Conservation (phyloP, 1,139 yeast genomes). For the Zygosaccharomyces sapae region DNA sequence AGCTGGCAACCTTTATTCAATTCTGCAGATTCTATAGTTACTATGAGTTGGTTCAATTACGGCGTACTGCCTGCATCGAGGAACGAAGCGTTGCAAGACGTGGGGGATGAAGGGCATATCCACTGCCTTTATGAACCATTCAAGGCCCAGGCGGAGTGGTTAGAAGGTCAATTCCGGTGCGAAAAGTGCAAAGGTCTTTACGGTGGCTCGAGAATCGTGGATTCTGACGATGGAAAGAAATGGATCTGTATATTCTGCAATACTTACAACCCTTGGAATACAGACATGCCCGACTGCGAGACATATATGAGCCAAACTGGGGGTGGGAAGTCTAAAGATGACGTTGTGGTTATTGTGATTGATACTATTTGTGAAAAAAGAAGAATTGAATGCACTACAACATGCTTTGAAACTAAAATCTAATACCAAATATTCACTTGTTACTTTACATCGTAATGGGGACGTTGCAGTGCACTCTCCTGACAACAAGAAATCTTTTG, state of each 20-base stretch:
- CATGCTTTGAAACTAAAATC: neutral
- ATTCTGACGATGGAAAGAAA: slow-evolving; percentile 2
- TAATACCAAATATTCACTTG: slow-evolving; percentile 7
- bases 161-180: slow-evolving; percentile 9
- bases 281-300: slow-evolving; percentile 7
- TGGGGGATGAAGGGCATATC: slow-evolving; percentile 14
- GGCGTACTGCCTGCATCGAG: slow-evolving; percentile 17
- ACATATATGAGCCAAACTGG: neutral
- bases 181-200: slow-evolving; percentile 8
- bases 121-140: slow-evolving; percentile 15
- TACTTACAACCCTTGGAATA: slow-evolving; percentile 10
- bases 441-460: slow-evolving; percentile 13
- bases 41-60: slow-evolving; percentile 14
- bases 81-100: slow-evolving; percentile 14
- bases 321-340: neutral
- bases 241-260: slow-evolving; percentile 20
- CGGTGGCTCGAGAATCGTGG: slow-evolving; percentile 6
- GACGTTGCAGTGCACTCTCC: slow-evolving; percentile 12
- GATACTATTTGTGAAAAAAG: slow-evolving; percentile 12
- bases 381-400: slow-evolving; percentile 11
- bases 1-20: neutral
- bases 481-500: slow-evolving; percentile 2
- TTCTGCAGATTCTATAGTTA: neutral
- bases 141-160: neutral
- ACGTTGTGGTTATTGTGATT: slow-evolving; percentile 9